These are phyloP conservation scores for Pseudocercospora fijiensis DNA, from an alignment of 2,329 filamentous ascomycete species.

Conservation along the genomic window DNA sequence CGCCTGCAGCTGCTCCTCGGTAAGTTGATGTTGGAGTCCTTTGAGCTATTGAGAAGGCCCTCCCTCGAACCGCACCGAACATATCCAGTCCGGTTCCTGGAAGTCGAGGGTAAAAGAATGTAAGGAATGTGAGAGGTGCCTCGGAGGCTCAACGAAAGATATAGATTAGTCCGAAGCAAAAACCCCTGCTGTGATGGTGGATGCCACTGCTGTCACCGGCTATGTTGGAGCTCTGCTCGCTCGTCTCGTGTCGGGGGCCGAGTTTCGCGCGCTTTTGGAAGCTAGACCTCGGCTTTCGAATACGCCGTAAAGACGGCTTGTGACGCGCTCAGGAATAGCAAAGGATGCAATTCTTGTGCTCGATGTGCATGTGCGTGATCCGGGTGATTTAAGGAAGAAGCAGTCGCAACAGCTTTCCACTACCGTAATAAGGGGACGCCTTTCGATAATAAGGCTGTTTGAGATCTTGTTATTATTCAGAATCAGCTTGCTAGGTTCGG, in stretches of 20 bases:
- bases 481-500: not conserved
- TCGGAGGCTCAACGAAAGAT: not conserved
- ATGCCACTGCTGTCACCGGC: not conserved
- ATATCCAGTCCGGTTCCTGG: constrained; percentile 24
- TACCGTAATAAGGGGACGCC: not conserved
- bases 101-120: constrained; percentile 12
- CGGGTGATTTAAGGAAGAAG: not conserved
- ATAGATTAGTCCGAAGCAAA: not conserved
- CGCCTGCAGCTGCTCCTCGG: constrained; percentile 30
- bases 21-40: constrained; percentile 23
- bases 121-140: constrained; percentile 2
- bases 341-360: not conserved
- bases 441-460: not conserved
- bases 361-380: not conserved
- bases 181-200: not conserved
- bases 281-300: not conserved
- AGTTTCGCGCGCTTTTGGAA: not conserved
- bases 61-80: constrained; percentile 31
- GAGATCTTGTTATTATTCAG: not conserved
- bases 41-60: constrained; percentile 19
- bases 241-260: not conserved
- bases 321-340: not conserved
- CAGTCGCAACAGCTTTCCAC: not conserved
- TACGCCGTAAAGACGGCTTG: not conserved
- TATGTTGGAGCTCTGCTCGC: not conserved